Evolutionary conservation across 1,284 basidiomycete species (phyloP).

Genomic region (Ceratobasidium sp.): DNA sequence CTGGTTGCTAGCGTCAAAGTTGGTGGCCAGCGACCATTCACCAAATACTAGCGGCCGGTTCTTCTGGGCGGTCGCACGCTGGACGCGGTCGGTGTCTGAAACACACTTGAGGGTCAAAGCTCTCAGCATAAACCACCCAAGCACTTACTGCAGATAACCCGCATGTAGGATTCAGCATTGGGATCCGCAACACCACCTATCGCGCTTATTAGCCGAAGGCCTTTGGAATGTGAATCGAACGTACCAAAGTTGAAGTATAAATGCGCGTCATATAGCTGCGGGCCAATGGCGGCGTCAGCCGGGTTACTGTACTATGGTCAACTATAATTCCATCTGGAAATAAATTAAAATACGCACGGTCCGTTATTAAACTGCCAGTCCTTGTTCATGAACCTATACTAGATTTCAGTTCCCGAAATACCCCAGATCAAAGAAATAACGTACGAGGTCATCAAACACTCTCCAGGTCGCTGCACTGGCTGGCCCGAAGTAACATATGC

Average conservation of each 20-base stretch:
- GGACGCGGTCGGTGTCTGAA: not conserved
- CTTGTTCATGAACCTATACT: slow-evolving; percentile 75
- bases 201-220: too few relatives aligned
- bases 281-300: slow-evolving; percentile 66
- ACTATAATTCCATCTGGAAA: not conserved
- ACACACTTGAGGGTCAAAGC: not conserved
- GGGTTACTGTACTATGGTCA: slow-evolving; percentile 56
- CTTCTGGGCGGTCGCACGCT: slow-evolving; percentile 57
- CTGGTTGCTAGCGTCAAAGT: slow-evolving; percentile 66
- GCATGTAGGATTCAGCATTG: slow-evolving; percentile 67
- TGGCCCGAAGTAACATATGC: too few relatives aligned
- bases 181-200: slow-evolving; percentile 70
- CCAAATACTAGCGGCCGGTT: slow-evolving; percentile 47
- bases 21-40: slow-evolving; percentile 75
- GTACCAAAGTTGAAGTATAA: slow-evolving; percentile 63
- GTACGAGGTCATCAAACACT: slow-evolving; percentile 38
- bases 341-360: slow-evolving; percentile 43
- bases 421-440: not conserved
- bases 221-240: not conserved
- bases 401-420: not conserved
- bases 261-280: slow-evolving; percentile 76
- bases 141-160: slow-evolving; percentile 68
- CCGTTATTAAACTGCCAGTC: slow-evolving; percentile 73
- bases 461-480: not conserved
- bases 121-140: not conserved